Conservation (phyloP, 768 basidiomycete genomes). For the Leccinellum rugosiceps region DNA sequence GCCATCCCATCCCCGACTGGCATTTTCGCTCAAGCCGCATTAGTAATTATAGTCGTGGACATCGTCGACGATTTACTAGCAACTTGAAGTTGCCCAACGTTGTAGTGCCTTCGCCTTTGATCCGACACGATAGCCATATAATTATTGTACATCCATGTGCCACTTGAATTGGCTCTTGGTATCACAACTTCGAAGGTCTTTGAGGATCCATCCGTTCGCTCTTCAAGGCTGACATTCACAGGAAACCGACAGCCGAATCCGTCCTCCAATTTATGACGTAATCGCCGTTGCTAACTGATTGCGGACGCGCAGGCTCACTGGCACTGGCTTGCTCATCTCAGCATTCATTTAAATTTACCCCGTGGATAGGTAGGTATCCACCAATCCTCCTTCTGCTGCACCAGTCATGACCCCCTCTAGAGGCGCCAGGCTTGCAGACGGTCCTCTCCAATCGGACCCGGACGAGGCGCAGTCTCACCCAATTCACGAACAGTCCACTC, state of each 20-base stretch:
- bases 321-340: background rate
- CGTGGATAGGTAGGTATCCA: background rate
- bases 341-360: background rate
- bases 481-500: constrained; percentile 36
- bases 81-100: no score
- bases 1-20: background rate
- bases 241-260: no score
- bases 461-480: constrained; percentile 44
- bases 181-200: no score
- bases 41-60: no score
- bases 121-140: no score
- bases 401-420: constrained; percentile 15
- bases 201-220: no score
- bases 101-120: no score
- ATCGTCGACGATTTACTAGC: background rate
- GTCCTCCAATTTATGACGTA: background rate
- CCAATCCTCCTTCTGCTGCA: background rate
- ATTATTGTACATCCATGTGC: no score
- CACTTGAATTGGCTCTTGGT: no score
- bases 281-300: no score
- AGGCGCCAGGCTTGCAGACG: background rate
- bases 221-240: no score
- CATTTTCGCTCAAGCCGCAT: background rate
- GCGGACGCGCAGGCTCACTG: no score
- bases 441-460: constrained; percentile 47